Evolutionary conservation across 495 filamentous ascomycete genomes (phyloP).

Genomic region (Talaromyces nanjingensis): DNA sequence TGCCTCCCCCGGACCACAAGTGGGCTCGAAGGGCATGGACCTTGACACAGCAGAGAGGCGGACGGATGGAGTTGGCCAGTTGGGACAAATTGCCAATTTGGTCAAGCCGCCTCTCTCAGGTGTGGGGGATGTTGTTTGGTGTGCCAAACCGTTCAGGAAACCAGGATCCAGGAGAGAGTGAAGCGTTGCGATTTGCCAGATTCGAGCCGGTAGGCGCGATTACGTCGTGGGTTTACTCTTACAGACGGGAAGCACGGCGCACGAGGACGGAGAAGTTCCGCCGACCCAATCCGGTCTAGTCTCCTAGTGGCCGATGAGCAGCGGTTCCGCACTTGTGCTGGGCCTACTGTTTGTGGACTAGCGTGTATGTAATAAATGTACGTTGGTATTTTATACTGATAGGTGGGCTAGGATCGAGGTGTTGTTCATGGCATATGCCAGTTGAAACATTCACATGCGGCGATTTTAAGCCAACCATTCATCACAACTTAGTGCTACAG

Average conservation of each 20-base stretch:
- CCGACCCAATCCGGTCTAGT: not conserved
- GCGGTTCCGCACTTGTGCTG: not conserved
- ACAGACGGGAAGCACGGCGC: not conserved
- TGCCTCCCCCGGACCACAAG: slow-evolving; percentile 1
- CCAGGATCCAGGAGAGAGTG: no score
- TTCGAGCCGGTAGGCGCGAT: not conserved
- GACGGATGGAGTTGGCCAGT: not conserved
- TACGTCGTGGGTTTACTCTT: not conserved
- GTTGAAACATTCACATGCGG: not conserved
- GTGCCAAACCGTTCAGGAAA: not conserved
- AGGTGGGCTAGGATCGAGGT: not conserved
- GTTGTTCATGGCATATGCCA: not conserved
- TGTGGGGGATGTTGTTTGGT: not conserved
- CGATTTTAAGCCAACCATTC: not conserved
- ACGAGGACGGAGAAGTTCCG: not conserved
- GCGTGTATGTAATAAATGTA: not conserved
- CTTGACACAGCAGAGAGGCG: not conserved
- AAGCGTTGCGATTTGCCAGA: no score
- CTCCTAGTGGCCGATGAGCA: not conserved
- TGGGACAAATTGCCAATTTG: not conserved
- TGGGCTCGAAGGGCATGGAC: not conserved
- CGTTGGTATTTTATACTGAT: not conserved
- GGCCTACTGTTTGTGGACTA: not conserved
- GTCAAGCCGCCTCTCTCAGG: not conserved
- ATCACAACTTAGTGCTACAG: not conserved